These are phyloP conservation scores for Aspergillus diversus DNA, from an alignment of 495 filamentous ascomycete species.

Conservation along the genomic window DNA sequence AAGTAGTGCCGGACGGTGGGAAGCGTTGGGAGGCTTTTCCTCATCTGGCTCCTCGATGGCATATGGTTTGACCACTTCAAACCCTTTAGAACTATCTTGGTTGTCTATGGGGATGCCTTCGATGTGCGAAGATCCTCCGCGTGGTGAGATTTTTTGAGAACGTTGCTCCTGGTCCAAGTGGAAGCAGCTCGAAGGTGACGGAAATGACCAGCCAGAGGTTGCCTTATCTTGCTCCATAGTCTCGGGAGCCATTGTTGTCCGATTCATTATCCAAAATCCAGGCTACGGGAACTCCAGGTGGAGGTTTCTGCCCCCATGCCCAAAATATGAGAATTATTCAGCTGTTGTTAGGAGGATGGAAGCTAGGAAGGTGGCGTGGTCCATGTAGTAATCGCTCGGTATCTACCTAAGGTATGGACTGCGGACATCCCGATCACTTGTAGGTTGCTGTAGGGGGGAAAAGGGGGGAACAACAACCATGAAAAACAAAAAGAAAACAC, in stretches of 20 bases:
- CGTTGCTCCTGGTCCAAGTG: neutral
- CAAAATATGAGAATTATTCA: neutral
- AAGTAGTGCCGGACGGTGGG: slow-evolving; percentile 16
- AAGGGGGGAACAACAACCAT: too few relatives aligned
- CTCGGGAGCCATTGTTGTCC: neutral
- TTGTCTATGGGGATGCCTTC: slow-evolving; percentile 2
- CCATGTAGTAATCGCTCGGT: too few relatives aligned
- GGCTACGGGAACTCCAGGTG: neutral
- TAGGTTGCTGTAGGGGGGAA: too few relatives aligned
- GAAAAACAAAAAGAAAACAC: too few relatives aligned
- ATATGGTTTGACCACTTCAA: slow-evolving; percentile 41
- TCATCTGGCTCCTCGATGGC: slow-evolving; percentile 51
- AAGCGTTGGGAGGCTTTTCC: slow-evolving; percentile 20
- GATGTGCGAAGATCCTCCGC: neutral
- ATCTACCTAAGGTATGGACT: too few relatives aligned
- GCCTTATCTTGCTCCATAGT: neutral
- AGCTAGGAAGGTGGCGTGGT: neutral
- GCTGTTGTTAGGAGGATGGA: neutral
- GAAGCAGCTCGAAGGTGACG: neutral
- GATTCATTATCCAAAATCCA: neutral
- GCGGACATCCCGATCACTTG: too few relatives aligned
- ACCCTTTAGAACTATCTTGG: slow-evolving; percentile 12
- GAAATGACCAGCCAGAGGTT: neutral
- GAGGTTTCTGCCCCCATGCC: neutral
- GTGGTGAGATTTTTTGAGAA: neutral